These are phyloP conservation scores for Ilyonectria destructans DNA, from an alignment of 2,329 filamentous ascomycete species.

Conservation along the genomic window DNA sequence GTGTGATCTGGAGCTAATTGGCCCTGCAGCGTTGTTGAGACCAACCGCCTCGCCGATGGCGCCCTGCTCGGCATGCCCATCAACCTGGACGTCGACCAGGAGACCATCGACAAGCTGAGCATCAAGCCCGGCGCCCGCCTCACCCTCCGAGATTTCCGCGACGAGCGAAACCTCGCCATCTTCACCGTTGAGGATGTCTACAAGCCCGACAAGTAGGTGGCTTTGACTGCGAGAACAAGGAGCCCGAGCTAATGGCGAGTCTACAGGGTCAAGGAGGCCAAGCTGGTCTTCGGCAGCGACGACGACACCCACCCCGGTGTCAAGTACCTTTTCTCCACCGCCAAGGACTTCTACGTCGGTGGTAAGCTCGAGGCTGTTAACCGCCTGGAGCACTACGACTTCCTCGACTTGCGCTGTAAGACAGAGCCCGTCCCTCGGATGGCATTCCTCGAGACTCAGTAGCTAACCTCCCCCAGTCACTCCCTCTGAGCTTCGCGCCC, in stretches of 20 bases:
- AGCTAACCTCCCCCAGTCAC: conserved; percentile 73
- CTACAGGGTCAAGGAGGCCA: conserved; percentile 85
- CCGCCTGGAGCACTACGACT: conserved; percentile 98
- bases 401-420: conserved; percentile 94
- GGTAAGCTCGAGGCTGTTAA: conserved; percentile 97
- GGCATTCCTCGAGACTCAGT: background rate
- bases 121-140: conserved; percentile 87
- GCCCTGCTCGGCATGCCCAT: conserved; percentile 98
- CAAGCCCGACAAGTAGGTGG: conserved; percentile 90
- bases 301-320: conserved; percentile 93
- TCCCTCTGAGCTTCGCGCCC: conserved; percentile 91
- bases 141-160: conserved; percentile 93
- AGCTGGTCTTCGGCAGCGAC: conserved; percentile 93
- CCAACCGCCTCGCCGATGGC: conserved; percentile 89
- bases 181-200: conserved; percentile 97
- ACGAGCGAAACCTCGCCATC: conserved; percentile 96
- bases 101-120: conserved; percentile 81
- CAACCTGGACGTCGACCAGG: conserved; percentile 86
- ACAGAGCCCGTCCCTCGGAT: conserved; percentile 26
- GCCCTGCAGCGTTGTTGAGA: conserved; percentile 83
- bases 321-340: conserved; percentile 87
- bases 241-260: conserved; percentile 39
- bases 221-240: background rate
- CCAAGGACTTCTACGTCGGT: conserved; percentile 92
- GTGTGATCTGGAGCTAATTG: conserved; percentile 46